phyloP scores from a whole-genome alignment of 2,329 filamentous ascomycete genomes.

The Epichloe hybrida region DNA sequence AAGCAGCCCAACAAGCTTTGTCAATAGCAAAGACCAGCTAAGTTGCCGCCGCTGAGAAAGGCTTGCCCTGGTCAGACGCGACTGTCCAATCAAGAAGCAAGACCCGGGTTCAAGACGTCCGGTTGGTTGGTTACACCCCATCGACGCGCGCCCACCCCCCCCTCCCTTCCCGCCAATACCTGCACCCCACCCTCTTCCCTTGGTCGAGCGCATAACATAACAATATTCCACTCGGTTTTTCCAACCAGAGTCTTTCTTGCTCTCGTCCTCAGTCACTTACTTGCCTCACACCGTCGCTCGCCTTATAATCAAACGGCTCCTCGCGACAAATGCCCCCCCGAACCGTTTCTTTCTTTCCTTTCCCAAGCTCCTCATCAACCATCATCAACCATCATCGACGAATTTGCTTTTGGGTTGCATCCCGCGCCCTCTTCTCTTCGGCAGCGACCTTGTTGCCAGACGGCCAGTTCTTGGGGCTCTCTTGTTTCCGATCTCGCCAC shows the following conservation, averaged over 20 bases:
- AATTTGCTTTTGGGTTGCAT: neutral
- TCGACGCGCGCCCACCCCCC: neutral
- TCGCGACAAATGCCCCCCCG: slow-evolving; percentile 1
- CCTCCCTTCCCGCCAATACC: neutral
- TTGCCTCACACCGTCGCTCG: slow-evolving; percentile 5
- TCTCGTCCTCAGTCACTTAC: slow-evolving; percentile 3
- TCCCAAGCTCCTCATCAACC: slow-evolving; percentile 1
- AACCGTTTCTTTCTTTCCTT: neutral
- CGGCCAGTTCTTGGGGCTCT: neutral
- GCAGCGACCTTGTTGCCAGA: neutral
- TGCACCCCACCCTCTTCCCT: too few relatives aligned
- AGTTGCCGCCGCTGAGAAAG: neutral
- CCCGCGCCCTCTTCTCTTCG: neutral
- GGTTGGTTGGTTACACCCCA: neutral
- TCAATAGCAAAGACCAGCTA: neutral
- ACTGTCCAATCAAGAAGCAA: neutral
- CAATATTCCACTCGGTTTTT: slow-evolving; percentile 1
- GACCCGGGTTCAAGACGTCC: neutral
- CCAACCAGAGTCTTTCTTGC: neutral
- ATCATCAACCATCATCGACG: neutral
- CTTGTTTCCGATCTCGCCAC: neutral
- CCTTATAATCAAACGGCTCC: slow-evolving; percentile 7
- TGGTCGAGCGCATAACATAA: neutral
- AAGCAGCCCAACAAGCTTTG: neutral
- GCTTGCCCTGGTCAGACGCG: neutral